A percentile compares a stretch with the other conserved stretches of the same genome.
These are phyloP conservation scores for Maudiozyma saulgeensis DNA, from an alignment of 805 yeast genomes.

Conservation along the genomic window DNA sequence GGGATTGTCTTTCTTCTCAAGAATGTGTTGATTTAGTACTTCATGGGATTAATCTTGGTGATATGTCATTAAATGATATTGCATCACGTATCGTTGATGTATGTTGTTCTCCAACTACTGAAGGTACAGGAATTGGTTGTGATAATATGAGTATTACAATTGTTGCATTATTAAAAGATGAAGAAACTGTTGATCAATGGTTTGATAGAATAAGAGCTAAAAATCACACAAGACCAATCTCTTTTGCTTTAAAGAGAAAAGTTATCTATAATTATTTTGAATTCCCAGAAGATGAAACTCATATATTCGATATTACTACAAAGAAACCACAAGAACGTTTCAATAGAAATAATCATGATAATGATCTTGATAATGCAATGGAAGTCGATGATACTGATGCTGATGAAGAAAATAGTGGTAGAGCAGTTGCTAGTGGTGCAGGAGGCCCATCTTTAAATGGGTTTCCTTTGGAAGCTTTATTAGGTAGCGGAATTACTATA, in stretches of 20 bases:
- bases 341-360: conserved; percentile 4
- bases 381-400: conserved; percentile 27
- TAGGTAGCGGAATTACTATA: conserved; percentile 25
- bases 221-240: conserved; percentile 32
- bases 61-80: conserved; percentile 53
- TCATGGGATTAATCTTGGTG: conserved; percentile 68
- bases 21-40: conserved; percentile 89
- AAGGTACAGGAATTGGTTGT: conserved; percentile 92
- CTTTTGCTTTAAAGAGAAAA: conserved; percentile 44
- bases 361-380: conserved; percentile 12
- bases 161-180: conserved; percentile 59
- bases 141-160: conserved; percentile 93
- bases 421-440: conserved; percentile 5
- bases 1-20: conserved; percentile 95
- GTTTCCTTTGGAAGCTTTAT: conserved; percentile 23
- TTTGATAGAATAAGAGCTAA: conserved; percentile 44
- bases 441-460: conserved; percentile 13
- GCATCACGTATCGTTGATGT: conserved; percentile 87
- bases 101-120: conserved; percentile 88
- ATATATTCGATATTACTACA: conserved; percentile 29
- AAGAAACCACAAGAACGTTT: conserved; percentile 22
- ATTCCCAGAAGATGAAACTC: conserved; percentile 30
- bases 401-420: conserved; percentile 26
- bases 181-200: conserved; percentile 51
- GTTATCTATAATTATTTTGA: conserved; percentile 41